phyloP scores from a whole-genome alignment of 1,284 basidiomycete species.

The Papiliotrema flavescens region DNA sequence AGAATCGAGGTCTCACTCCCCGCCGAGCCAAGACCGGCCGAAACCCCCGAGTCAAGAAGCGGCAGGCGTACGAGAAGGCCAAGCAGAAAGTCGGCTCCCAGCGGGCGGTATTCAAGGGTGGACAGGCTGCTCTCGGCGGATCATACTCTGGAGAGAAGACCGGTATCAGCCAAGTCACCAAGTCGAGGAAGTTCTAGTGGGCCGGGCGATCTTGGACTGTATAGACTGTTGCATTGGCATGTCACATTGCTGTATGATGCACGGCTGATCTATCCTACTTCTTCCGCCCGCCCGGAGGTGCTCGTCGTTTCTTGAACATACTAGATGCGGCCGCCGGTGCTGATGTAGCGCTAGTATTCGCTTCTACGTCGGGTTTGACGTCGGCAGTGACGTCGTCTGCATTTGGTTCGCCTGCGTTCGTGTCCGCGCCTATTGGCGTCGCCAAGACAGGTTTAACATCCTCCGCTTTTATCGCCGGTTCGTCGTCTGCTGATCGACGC shows the following conservation, averaged over 20 bases:
- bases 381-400: constrained; percentile 5
- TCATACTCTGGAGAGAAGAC: constrained; percentile 56
- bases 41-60: constrained; percentile 95
- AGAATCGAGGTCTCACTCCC: constrained; percentile 89
- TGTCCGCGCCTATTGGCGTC: neutral
- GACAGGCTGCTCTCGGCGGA: constrained; percentile 55
- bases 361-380: constrained; percentile 13
- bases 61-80: constrained; percentile 84
- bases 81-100: constrained; percentile 85
- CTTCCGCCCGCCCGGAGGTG: constrained; percentile 37
- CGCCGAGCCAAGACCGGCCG: constrained; percentile 76
- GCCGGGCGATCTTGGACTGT: neutral
- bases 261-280: constrained; percentile 15
- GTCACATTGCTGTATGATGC: neutral
- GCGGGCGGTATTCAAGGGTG: constrained; percentile 84
- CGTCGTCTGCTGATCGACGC: neutral
- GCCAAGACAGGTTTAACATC: constrained; percentile 9
- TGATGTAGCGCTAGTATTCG: neutral
- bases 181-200: constrained; percentile 64
- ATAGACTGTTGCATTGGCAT: neutral
- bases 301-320: constrained; percentile 50
- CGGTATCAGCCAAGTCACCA: constrained; percentile 83
- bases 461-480: neutral
- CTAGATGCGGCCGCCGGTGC: constrained; percentile 14
- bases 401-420: neutral